Conservation (phyloP, 1,139 yeast species). For the Trichomonascaceae sp. region DNA sequence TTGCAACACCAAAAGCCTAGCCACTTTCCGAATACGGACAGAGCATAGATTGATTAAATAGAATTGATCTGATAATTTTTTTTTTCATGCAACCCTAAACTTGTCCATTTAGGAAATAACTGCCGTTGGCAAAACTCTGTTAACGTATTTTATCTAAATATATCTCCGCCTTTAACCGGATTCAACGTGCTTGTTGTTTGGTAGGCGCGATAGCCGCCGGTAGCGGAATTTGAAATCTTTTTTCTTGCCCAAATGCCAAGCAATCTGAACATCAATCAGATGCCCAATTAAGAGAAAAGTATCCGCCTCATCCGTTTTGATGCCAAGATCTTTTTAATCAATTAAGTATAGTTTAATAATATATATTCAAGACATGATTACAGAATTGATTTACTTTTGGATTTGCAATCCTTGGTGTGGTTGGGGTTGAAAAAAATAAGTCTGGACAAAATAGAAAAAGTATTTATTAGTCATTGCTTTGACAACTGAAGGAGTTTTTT, state of each 20-base stretch:
- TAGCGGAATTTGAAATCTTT: background rate
- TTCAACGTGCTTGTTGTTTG: background rate
- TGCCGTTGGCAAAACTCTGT: background rate
- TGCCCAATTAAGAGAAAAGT: background rate
- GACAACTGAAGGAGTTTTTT: no score
- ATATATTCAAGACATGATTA: background rate
- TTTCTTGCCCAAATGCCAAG: background rate
- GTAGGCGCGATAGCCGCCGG: background rate
- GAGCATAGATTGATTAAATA: background rate
- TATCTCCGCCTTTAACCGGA: background rate
- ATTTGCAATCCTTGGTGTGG: background rate
- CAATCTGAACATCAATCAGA: background rate
- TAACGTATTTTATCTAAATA: background rate
- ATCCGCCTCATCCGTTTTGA: background rate
- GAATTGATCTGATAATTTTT: background rate
- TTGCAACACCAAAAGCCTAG: background rate
- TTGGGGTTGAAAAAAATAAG: background rate
- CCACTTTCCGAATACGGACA: background rate
- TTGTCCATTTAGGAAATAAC: background rate
- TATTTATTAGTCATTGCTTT: background rate
- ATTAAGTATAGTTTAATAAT: background rate
- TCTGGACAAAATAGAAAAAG: background rate
- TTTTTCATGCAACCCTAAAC: background rate
- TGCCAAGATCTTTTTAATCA: background rate
- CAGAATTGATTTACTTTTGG: background rate